Conservation (phyloP, 2,329 filamentous ascomycete species). For the Rachicladosporium sp. region DNA sequence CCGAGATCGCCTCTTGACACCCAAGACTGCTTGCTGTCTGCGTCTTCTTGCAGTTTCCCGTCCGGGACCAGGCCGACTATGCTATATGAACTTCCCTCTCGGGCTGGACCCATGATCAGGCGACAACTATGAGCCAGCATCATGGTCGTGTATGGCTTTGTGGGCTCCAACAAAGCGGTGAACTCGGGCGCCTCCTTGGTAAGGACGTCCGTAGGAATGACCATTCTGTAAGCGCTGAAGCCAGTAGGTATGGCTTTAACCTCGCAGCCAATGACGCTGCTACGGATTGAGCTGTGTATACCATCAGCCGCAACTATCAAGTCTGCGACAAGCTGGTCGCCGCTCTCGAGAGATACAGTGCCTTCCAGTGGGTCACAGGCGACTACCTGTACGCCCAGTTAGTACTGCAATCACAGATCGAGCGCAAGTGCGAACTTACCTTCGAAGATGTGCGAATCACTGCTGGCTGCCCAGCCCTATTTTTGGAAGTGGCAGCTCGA, state of each 20-base stretch:
- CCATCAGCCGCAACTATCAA: slow-evolving; percentile 29
- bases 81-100: slow-evolving; percentile 30
- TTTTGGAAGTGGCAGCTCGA: slow-evolving; percentile 13
- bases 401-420: too few relatives aligned
- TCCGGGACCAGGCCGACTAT: slow-evolving; percentile 33
- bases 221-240: slow-evolving; percentile 28
- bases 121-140: slow-evolving; percentile 29
- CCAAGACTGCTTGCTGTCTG: slow-evolving; percentile 28
- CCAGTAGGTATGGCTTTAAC: slow-evolving; percentile 23
- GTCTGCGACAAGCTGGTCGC: slow-evolving; percentile 19
- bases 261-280: slow-evolving; percentile 12
- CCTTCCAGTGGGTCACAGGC: slow-evolving; percentile 15
- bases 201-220: slow-evolving; percentile 17
- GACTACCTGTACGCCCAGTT: slow-evolving; percentile 7
- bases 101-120: slow-evolving; percentile 34
- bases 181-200: slow-evolving; percentile 10
- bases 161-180: slow-evolving; percentile 21
- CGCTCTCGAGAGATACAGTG: slow-evolving; percentile 23
- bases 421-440: too few relatives aligned
- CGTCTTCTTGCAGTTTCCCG: slow-evolving; percentile 28
- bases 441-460: slow-evolving; percentile 16
- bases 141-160: slow-evolving; percentile 33
- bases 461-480: slow-evolving; percentile 15
- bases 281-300: slow-evolving; percentile 18
- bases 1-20: slow-evolving; percentile 25